phyloP scores from a whole-genome alignment of 139 green algal genomes.

The Chlamydomonas incerta region DNA sequence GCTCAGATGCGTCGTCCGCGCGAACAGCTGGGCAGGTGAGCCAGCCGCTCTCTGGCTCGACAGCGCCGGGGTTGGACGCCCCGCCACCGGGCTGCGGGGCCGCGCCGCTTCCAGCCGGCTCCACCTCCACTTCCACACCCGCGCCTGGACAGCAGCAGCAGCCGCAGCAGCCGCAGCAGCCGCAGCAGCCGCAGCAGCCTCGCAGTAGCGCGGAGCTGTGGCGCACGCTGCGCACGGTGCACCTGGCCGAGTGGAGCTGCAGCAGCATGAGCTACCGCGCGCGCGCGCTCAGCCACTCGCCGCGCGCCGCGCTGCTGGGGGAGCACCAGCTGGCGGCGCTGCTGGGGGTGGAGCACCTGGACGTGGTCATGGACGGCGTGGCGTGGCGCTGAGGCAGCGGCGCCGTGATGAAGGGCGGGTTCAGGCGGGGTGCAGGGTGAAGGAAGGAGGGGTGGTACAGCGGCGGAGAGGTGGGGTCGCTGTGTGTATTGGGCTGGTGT shows the following conservation, averaged over 20 bases:
- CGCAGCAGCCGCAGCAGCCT: not conserved
- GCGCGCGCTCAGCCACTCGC: constrained; percentile 23
- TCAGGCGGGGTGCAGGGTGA: too few species aligned
- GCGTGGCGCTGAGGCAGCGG: constrained; percentile 51
- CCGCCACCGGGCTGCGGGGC: too few species aligned
- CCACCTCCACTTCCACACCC: too few species aligned
- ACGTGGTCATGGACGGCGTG: constrained; percentile 52
- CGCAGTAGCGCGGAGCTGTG: not conserved
- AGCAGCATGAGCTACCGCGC: constrained; percentile 21
- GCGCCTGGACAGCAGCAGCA: too few species aligned
- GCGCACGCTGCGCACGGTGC: not conserved
- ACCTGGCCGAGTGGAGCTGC: constrained; percentile 48
- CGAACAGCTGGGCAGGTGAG: too few species aligned
- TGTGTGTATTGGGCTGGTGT: too few species aligned
- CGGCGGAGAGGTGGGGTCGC: too few species aligned
- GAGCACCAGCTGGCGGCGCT: constrained; percentile 44
- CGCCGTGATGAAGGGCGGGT: not conserved
- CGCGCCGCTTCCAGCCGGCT: too few species aligned
- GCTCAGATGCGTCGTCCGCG: too few species aligned
- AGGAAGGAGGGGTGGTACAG: too few species aligned
- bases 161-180: not conserved
- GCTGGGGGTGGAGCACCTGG: constrained; percentile 24
- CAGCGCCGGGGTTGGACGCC: too few species aligned
- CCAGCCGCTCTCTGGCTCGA: too few species aligned
- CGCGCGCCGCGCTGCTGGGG: constrained; percentile 13